A percentile compares a stretch with the other conserved stretches of the same genome.
These are phyloP conservation scores for Dendrocalamus sinicus DNA, from an alignment of 176 grass and related monocot species.

Conservation along the genomic window DNA sequence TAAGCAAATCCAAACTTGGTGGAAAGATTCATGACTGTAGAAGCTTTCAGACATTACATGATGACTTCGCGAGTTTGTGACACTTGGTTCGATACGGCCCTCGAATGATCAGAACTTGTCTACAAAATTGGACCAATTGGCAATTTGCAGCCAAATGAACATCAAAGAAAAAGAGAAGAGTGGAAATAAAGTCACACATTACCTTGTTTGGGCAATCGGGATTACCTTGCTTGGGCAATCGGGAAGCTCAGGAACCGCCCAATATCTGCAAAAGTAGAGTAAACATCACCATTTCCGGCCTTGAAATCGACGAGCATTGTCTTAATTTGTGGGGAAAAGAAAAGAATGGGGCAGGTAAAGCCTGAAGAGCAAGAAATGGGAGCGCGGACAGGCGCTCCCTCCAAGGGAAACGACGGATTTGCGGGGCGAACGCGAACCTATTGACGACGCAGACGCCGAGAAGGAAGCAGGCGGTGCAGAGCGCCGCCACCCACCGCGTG, in stretches of 20 bases:
- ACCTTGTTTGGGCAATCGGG: conserved; percentile 55
- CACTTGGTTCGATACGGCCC: conserved; percentile 41
- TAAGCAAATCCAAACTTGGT: not conserved
- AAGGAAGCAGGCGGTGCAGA: conserved; percentile 68
- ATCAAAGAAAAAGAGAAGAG: not conserved
- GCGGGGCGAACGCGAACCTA: conserved; percentile 28
- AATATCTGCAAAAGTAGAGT: conserved; percentile 50
- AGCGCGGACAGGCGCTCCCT: not conserved
- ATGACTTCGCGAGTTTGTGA: conserved; percentile 57
- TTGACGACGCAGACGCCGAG: conserved; percentile 61
- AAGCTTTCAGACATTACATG: conserved; percentile 46
- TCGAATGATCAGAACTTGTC: conserved; percentile 31
- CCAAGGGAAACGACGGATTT: conserved; percentile 13
- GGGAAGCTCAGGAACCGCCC: conserved; percentile 45
- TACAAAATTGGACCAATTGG: conserved; percentile 31
- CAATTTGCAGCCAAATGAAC: not conserved
- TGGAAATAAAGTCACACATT: not conserved
- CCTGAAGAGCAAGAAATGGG: not conserved
- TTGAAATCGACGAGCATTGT: conserved; percentile 37
- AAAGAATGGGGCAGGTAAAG: not conserved
- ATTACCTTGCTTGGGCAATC: conserved; percentile 55
- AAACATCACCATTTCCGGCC: conserved; percentile 6
- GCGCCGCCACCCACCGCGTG: conserved; percentile 47
- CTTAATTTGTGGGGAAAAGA: not conserved
- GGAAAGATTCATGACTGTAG: not conserved